Percentiles rank a stretch among this genome's conserved stretches.
Conservation (phyloP, 2,329 filamentous ascomycete genomes). For the Colletotrichum somersetense region DNA sequence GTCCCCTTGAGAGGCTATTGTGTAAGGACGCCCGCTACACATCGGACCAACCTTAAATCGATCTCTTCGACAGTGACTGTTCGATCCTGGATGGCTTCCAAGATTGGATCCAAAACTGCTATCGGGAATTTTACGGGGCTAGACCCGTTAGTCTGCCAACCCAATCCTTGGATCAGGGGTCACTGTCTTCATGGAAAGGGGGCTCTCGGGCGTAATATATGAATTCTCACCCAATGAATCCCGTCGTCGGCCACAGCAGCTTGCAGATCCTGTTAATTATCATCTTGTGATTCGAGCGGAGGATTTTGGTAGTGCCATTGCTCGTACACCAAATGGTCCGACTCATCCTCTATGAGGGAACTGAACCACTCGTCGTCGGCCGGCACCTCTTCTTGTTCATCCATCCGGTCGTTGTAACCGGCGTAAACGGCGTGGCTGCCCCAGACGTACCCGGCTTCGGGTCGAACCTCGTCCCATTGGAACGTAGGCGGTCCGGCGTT, state of each 20-base stretch:
- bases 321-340: neutral
- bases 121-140: neutral
- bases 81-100: neutral
- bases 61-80: too few species aligned
- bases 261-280: too few species aligned
- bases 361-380: neutral
- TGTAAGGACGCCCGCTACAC: neutral
- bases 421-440: neutral
- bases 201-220: neutral
- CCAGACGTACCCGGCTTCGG: neutral
- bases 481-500: neutral
- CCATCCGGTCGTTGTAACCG: neutral
- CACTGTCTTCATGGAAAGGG: neutral
- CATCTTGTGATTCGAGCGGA: too few species aligned
- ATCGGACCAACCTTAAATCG: too few species aligned
- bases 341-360: neutral
- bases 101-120: neutral
- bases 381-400: neutral
- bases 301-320: neutral
- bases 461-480: neutral
- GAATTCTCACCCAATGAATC: neutral
- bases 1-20: neutral
- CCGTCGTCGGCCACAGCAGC: fast-evolving
- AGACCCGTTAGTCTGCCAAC: neutral
- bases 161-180: neutral